phyloP scores from a whole-genome alignment of 148 eudicot genomes.

The Persicaria maculosa region DNA sequence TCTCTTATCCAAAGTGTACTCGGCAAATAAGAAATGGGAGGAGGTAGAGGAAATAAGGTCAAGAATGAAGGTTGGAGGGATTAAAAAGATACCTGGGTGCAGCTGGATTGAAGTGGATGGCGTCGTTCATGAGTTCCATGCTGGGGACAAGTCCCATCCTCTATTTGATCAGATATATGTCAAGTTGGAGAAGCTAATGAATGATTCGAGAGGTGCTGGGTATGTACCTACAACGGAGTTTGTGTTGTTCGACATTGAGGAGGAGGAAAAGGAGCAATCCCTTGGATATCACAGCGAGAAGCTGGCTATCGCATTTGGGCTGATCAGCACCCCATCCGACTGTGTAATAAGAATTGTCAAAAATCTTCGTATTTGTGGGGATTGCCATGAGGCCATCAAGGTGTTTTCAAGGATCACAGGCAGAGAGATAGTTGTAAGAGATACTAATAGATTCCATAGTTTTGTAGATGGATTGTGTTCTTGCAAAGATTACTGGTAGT shows the following conservation, averaged over 20 bases:
- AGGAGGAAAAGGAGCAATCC: conserved; percentile 52
- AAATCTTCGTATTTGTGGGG: conserved; percentile 56
- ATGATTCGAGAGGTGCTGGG: conserved; percentile 35
- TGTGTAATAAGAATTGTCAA: conserved; percentile 45
- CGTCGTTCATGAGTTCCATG: conserved; percentile 47
- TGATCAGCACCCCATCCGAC: conserved; percentile 31
- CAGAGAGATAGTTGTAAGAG: conserved; percentile 46
- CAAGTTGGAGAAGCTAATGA: conserved; percentile 36
- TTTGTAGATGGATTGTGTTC: conserved; percentile 51
- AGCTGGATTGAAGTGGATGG: conserved; percentile 65
- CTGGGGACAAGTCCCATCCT: conserved; percentile 49
- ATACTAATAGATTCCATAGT: conserved; percentile 44
- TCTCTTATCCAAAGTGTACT: conserved; percentile 47
- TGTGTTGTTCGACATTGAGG: conserved; percentile 51
- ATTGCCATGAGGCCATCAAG: conserved; percentile 50
- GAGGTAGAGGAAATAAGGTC: conserved; percentile 39
- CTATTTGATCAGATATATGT: conserved; percentile 32
- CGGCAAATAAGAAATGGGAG: conserved; percentile 42
- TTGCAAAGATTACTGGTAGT: conserved; percentile 52
- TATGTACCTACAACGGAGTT: conserved; percentile 48
- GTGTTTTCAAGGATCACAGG: conserved; percentile 42
- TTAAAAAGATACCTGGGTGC: conserved; percentile 41
- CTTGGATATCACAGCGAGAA: conserved; percentile 56
- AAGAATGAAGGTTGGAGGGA: conserved; percentile 31
- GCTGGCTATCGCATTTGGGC: conserved; percentile 57